Conservation (phyloP, 148 eudicot genomes). For the Arbutus unedo region DNA sequence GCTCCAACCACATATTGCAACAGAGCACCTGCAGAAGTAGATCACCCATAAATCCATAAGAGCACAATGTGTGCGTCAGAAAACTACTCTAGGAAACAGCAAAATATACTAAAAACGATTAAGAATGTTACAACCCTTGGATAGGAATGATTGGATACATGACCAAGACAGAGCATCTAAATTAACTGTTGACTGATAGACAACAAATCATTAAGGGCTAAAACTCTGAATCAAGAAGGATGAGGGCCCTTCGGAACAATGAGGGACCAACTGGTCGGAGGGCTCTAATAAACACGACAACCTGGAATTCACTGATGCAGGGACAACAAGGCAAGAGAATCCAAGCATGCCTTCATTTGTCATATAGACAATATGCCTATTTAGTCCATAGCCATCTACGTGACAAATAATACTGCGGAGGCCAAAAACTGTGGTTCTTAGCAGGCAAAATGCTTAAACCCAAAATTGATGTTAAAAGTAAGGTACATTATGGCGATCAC, state of each 20-base stretch:
- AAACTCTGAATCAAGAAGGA: background rate
- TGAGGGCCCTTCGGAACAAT: background rate
- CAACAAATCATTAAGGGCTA: background rate
- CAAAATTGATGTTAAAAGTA: background rate
- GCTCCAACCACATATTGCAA: background rate
- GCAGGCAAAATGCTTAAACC: constrained; percentile 5
- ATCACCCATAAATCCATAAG: background rate
- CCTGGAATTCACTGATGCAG: background rate
- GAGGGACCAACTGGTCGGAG: background rate
- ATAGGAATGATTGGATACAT: background rate
- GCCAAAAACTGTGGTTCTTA: background rate
- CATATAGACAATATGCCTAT: background rate
- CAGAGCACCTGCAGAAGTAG: constrained; percentile 3
- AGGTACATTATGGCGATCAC: background rate
- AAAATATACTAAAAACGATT: background rate
- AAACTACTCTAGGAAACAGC: background rate
- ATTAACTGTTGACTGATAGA: background rate
- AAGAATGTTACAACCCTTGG: background rate
- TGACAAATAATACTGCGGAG: background rate
- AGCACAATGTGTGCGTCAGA: background rate
- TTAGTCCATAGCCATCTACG: background rate
- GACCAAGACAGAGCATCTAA: background rate
- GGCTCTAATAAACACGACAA: background rate
- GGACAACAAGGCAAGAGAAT: background rate
- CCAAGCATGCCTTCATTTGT: background rate